Conservation (phyloP, 805 yeast genomes). For the Pichia californica region DNA sequence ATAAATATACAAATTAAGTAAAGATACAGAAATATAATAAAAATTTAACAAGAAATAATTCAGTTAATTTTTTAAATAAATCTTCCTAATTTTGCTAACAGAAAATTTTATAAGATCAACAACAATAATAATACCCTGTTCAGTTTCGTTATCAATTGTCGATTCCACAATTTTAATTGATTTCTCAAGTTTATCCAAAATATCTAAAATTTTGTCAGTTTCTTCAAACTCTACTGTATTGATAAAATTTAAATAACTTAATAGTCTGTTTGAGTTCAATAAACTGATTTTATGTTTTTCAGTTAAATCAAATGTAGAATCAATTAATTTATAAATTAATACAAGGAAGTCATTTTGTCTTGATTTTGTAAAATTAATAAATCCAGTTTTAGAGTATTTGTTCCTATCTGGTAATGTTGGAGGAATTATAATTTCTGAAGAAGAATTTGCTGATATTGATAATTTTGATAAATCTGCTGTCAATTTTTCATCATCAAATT, state of each 20-base stretch:
- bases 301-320: slow-evolving; percentile 26
- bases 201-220: neutral
- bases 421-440: too few species aligned
- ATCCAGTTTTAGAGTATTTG: slow-evolving; percentile 35
- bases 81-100: slow-evolving; percentile 16
- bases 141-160: neutral
- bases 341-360: slow-evolving; percentile 39
- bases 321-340: slow-evolving; percentile 34
- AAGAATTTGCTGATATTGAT: too few species aligned
- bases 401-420: neutral
- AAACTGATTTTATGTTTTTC: slow-evolving; percentile 13
- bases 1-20: too few species aligned
- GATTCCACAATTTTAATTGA: neutral
- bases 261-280: slow-evolving; percentile 36
- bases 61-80: slow-evolving; percentile 2
- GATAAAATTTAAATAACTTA: slow-evolving; percentile 50
- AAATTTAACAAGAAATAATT: neutral
- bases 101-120: slow-evolving; percentile 18
- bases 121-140: slow-evolving; percentile 3
- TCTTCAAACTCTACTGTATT: slow-evolving; percentile 20
- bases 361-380: slow-evolving; percentile 36
- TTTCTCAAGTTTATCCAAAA: neutral
- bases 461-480: neutral
- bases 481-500: slow-evolving; percentile 11
- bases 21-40: too few species aligned